Evolutionary conservation across 1,284 basidiomycete genomes (phyloP).

Genomic region (Trichosporon sp.): DNA sequence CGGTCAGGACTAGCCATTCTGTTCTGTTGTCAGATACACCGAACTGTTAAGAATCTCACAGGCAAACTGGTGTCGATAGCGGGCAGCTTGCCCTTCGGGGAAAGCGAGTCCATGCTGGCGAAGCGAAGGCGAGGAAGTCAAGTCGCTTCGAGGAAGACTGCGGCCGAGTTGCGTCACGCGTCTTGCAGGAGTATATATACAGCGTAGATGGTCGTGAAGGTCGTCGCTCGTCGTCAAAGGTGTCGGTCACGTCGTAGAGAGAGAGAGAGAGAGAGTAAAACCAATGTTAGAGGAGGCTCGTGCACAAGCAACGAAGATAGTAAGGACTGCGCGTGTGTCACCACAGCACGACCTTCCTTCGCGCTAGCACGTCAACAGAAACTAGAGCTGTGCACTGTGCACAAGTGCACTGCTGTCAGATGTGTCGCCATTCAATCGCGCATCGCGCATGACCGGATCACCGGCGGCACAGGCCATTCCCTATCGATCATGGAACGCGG

Average conservation of each 20-base stretch:
- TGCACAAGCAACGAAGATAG: neutral
- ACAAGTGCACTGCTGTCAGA: neutral
- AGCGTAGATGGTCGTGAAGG: neutral
- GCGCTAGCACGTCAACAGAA: neutral
- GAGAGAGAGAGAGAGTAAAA: neutral
- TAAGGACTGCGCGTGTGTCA: neutral
- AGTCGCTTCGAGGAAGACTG: neutral
- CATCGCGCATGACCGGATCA: neutral
- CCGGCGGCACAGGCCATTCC: neutral
- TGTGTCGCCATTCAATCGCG: neutral
- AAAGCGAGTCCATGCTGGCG: neutral
- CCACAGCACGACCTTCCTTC: neutral
- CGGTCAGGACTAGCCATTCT: neutral
- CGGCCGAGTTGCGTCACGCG: neutral
- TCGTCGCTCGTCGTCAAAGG: neutral
- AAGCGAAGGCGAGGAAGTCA: neutral
- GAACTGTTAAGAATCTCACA: neutral
- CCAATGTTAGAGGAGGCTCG: neutral
- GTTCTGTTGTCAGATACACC: neutral
- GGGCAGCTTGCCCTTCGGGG: neutral
- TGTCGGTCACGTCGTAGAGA: neutral
- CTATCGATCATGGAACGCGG: neutral
- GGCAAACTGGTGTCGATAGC: neutral
- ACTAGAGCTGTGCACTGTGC: neutral
- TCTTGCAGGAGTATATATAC: neutral